A percentile compares a stretch with the other conserved stretches of the same genome.
Evolutionary conservation across 305 asterid species (phyloP).

Genomic region (Fraxinus angustifolia): DNA sequence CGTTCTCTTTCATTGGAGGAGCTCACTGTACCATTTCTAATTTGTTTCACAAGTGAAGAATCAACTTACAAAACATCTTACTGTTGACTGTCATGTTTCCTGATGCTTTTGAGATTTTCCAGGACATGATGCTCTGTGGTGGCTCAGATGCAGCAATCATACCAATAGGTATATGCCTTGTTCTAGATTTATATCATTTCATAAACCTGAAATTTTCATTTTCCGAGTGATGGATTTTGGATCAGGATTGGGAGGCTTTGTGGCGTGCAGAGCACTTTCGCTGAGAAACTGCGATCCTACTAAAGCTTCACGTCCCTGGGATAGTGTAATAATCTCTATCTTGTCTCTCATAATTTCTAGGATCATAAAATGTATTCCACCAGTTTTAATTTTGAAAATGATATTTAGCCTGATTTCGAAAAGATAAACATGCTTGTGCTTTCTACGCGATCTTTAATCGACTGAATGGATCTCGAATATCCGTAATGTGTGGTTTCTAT

Average conservation of each 20-base stretch:
- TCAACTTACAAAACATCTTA: conserved; percentile 14
- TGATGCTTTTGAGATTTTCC: conserved; percentile 37
- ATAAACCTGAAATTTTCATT: conserved; percentile 12
- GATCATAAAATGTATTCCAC: not conserved
- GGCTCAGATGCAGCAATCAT: conserved; percentile 88
- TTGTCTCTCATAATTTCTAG: conserved; percentile 7
- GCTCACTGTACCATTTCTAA: conserved; percentile 6
- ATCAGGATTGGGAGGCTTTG: conserved; percentile 55
- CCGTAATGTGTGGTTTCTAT: not conserved
- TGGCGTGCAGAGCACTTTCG: conserved; percentile 54
- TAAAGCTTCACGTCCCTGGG: conserved; percentile 97
- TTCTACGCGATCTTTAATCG: not conserved
- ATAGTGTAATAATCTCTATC: conserved; percentile 56
- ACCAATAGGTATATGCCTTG: conserved; percentile 52
- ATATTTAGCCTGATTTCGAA: not conserved
- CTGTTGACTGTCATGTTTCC: conserved; percentile 12
- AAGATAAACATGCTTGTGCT: conserved; percentile 8
- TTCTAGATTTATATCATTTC: conserved; percentile 6
- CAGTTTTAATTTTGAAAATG: not conserved
- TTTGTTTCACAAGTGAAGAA: conserved; percentile 5
- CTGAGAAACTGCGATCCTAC: conserved; percentile 65
- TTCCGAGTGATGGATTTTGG: conserved; percentile 21
- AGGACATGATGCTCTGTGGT: conserved; percentile 98
- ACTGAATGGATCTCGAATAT: not conserved
- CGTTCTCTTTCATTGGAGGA: conserved; percentile 12